Evolutionary conservation across 179 eudicot genomes (phyloP), one percentile per base, ranked within the genome.

Genomic region (Patellifolia procumbens): DNA sequence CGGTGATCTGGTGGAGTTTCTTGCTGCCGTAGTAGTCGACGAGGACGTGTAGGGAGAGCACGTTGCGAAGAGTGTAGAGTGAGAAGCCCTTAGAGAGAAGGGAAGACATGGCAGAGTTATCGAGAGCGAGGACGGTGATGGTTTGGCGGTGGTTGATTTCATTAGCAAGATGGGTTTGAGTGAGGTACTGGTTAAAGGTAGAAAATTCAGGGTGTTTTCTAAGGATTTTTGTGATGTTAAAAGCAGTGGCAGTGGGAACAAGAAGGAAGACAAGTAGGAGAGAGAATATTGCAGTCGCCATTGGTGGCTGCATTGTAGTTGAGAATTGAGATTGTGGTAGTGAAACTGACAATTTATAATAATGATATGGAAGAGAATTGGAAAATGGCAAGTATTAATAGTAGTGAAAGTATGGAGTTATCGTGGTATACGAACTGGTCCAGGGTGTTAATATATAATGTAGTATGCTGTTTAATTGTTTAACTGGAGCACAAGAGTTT

Each of bases 71-170:
- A 56, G 91, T 84, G 77, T 29, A 49, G 39, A 86, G 55, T 3
- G 91, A 34, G 73, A 82, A 79, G 16, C 82, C 81, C 42, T 90
- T 87, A 5, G 92, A 74, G 16, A 88, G 51, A 34, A 90, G 82
- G 28, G 37, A 69, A 0, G 84, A 68, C 97, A 91, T 91, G 79
- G 92, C 94, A 55, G 92, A 72, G 79, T 90, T 91, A 84, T 90
- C 92, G 7, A 91, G 87, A 71, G 92, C 97, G 48, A 90, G 86
- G 56, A 91, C 89, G 7, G 97, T 91, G 84, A 91, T 90, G 69
- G 97, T 91, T 24, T 79, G 78, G 17, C 91, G 91, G 59, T 82
- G 87, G 85, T 91, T 91, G 83, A 91, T 91, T 68, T 91, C 97
- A 20, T 72, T 83, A 26, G 97, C 97, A 15, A 91, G 91, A 87